Conservation (phyloP, 768 basidiomycete species). For the Lentinula aciculospora region DNA sequence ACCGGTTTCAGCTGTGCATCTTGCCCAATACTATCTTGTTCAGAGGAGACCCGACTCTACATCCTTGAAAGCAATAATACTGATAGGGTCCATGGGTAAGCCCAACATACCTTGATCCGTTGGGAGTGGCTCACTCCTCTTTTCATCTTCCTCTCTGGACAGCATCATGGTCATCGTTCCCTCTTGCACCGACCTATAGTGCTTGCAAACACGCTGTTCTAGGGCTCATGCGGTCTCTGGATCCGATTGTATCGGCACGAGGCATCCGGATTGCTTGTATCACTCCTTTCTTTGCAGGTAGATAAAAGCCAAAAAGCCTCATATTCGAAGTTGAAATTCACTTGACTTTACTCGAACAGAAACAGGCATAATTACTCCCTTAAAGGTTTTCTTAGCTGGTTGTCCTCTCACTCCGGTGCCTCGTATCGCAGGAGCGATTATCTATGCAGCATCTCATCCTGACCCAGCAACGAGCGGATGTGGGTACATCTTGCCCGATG, state of each 20-base stretch:
- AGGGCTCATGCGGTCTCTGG: constrained; percentile 22
- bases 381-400: constrained; percentile 16
- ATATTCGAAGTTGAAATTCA: too few species aligned
- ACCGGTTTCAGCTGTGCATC: constrained; percentile 4
- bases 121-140: neutral
- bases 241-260: constrained; percentile 10
- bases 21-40: constrained; percentile 8
- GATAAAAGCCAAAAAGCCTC: too few species aligned
- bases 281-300: constrained; percentile 24
- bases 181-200: constrained; percentile 20
- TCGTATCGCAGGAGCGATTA: constrained; percentile 23
- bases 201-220: constrained; percentile 25
- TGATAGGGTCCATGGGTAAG: constrained; percentile 28
- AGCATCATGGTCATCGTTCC: constrained; percentile 23
- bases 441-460: constrained; percentile 21
- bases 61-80: constrained; percentile 20
- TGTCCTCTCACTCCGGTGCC: constrained; percentile 20
- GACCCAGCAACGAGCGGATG: constrained; percentile 19
- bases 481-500: constrained; percentile 21
- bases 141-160: neutral
- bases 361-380: constrained; percentile 17
- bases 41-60: neutral
- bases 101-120: neutral
- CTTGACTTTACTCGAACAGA: constrained; percentile 10
- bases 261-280: constrained; percentile 21